Base-by-base conservation (phyloP, 1,139 yeast species). In the Hansenula lynferdii region DNA sequence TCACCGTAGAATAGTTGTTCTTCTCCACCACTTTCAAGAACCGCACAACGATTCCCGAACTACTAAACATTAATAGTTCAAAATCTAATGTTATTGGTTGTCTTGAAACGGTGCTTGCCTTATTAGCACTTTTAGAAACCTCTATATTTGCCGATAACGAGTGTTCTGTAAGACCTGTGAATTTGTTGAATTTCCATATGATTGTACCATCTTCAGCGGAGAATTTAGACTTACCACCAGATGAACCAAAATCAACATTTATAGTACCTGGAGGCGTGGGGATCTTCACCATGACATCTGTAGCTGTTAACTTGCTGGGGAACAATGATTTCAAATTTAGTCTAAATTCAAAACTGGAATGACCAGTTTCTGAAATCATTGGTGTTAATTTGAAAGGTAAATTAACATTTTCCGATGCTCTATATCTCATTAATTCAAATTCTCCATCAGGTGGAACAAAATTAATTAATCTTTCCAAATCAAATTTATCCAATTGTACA, bases 391-490 rank as follows among this genome's bases (percentile, higher is more conserved):
- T 69, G 58, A 89, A 85, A 4, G 97, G 98, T 20, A 86, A 55
- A 42, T 75, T 75, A 46, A 80, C 64, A 50, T 80, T 78, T 50
- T 77, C 75, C 3, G 60, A 70, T 39, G 75, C 72, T 40, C 73
- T 73, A 69, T 90, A 90, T 34, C 79, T 68, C 94, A 92, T 83
- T 42, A 92, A 72, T 57, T 89, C 95, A 58, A 87, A 87, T 41
- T 80, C 83, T 0, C 97, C 97, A 62, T 90, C 97, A 1, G 97
- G 96, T 6, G 96, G 96, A 11, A 82, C 70, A 51, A 87, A 87
- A 36, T 77, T 76, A 42, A 87, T 83, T 37, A 77, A 69, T 36
- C 85, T 69, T 31, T 80, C 82, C 8, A 72, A 58, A 49, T 84
- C 89, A 57, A 84, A 85, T 53, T 75, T 72, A 31, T 80, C 75